phyloP scores from a whole-genome alignment of 2,329 filamentous ascomycete genomes.

The Dactylellina cionopaga region DNA sequence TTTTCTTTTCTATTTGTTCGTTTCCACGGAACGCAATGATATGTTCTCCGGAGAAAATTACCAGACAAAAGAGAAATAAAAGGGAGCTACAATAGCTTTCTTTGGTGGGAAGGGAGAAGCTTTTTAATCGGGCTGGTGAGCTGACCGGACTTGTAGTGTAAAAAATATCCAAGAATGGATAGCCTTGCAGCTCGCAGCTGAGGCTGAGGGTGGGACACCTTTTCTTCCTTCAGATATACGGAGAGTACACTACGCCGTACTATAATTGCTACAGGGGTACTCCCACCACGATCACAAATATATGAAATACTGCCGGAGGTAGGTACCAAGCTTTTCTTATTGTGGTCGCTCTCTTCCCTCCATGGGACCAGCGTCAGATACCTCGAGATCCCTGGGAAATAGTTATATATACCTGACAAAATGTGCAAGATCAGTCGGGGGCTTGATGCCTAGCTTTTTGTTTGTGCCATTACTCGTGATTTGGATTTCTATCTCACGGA shows the following conservation, averaged over 20 bases:
- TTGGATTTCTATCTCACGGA: constrained; percentile 15
- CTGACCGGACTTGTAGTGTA: constrained; percentile 30
- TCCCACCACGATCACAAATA: constrained; percentile 50
- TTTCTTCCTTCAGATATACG: constrained; percentile 35
- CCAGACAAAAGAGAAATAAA: constrained; percentile 37
- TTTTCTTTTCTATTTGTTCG: no score
- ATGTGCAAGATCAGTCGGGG: constrained; percentile 14
- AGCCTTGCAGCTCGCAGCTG: constrained; percentile 52
- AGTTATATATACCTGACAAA: constrained; percentile 26
- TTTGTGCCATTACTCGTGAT: no score
- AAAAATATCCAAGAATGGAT: constrained; percentile 36
- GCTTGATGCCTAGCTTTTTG: not conserved
- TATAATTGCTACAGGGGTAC: constrained; percentile 32
- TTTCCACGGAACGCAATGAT: no score
- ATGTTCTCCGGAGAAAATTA: constrained; percentile 31
- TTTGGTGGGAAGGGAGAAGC: constrained; percentile 34
- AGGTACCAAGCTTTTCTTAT: constrained; percentile 20
- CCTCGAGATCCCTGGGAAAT: not conserved
- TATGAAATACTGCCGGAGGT: constrained; percentile 6
- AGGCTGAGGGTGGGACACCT: constrained; percentile 49
- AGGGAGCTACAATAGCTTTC: not conserved
- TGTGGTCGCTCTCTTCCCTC: not conserved
- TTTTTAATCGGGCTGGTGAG: constrained; percentile 43
- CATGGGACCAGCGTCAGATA: constrained; percentile 6
- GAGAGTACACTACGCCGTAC: not conserved